These are phyloP conservation scores for Debaryomyces coudertii DNA, from an alignment of 1,139 yeast species.

Conservation along the genomic window DNA sequence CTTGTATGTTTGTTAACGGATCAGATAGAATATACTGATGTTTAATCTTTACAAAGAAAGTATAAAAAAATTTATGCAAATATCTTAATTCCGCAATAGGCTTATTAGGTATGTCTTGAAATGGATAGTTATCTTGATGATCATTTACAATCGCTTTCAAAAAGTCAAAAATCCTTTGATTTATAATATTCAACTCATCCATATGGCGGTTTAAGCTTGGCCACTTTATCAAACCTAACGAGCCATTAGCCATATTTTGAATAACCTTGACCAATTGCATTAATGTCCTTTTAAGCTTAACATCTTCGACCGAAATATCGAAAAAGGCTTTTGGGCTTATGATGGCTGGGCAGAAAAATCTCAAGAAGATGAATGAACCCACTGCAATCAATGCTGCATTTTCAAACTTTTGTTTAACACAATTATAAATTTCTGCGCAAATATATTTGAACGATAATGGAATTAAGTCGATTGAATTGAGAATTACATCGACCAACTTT, in stretches of 20 bases:
- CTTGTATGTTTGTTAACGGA: conserved; percentile 23
- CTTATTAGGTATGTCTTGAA: conserved; percentile 24
- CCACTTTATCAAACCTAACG: conserved; percentile 62
- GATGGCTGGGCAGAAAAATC: conserved; percentile 89
- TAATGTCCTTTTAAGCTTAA: conserved; percentile 67
- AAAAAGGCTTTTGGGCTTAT: conserved; percentile 79
- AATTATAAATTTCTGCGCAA: conserved; percentile 68
- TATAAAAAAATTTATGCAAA: conserved; percentile 68
- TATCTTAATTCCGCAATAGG: conserved; percentile 56
- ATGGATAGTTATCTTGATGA: conserved; percentile 30
- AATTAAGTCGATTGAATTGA: conserved; percentile 54
- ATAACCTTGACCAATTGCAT: conserved; percentile 83
- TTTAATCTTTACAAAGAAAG: conserved; percentile 60
- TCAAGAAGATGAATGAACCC: conserved; percentile 83
- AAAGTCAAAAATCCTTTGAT: conserved; percentile 50
- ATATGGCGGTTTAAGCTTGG: conserved; percentile 49
- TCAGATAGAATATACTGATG: conserved; percentile 34
- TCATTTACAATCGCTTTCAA: conserved; percentile 33
- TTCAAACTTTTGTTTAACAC: conserved; percentile 69
- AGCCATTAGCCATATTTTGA: conserved; percentile 87
- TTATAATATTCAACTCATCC: conserved; percentile 49
- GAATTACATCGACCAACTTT: conserved; percentile 63
- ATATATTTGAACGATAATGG: conserved; percentile 78
- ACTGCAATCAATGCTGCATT: conserved; percentile 72
- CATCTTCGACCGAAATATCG: conserved; percentile 48